Conservation (phyloP, 2,329 filamentous ascomycete species). For the Ascomycota sp. region DNA sequence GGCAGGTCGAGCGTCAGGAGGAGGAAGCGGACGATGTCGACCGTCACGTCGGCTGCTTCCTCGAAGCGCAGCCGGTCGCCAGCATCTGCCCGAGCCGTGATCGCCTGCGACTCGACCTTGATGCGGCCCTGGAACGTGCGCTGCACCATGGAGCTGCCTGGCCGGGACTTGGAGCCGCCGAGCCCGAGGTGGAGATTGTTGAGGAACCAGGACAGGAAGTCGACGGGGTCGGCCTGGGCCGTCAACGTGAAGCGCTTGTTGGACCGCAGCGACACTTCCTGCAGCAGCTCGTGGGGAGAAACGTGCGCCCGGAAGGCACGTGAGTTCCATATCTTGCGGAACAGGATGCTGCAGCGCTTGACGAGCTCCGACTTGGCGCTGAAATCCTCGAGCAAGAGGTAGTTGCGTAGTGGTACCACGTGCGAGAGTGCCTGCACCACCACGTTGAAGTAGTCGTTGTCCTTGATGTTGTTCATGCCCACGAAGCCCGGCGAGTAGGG, state of each 20-base stretch:
- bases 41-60: conserved; percentile 65
- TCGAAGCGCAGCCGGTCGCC: conserved; percentile 82
- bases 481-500: conserved; percentile 88
- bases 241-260: conserved; percentile 87
- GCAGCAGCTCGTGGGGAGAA: conserved; percentile 87
- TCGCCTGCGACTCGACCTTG: conserved; percentile 81
- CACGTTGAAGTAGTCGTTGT: conserved; percentile 96
- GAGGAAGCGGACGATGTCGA: conserved; percentile 61
- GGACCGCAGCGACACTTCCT: conserved; percentile 78
- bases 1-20: conserved; percentile 88
- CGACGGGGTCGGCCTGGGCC: conserved; percentile 80
- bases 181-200: conserved; percentile 87
- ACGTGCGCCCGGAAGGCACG: conserved; percentile 93
- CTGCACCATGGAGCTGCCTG: conserved; percentile 71
- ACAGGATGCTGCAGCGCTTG: conserved; percentile 68
- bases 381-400: conserved; percentile 73
- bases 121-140: conserved; percentile 84
- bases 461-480: conserved; percentile 99
- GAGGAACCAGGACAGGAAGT: conserved; percentile 93
- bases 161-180: conserved; percentile 73
- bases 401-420: conserved; percentile 76
- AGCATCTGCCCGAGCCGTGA: conserved; percentile 75
- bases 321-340: conserved; percentile 96
- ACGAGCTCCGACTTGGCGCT: conserved; percentile 55
- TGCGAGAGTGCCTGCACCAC: conserved; percentile 82